phyloP scores from a whole-genome alignment of 768 basidiomycete genomes.

The Boletus rubropictus region DNA sequence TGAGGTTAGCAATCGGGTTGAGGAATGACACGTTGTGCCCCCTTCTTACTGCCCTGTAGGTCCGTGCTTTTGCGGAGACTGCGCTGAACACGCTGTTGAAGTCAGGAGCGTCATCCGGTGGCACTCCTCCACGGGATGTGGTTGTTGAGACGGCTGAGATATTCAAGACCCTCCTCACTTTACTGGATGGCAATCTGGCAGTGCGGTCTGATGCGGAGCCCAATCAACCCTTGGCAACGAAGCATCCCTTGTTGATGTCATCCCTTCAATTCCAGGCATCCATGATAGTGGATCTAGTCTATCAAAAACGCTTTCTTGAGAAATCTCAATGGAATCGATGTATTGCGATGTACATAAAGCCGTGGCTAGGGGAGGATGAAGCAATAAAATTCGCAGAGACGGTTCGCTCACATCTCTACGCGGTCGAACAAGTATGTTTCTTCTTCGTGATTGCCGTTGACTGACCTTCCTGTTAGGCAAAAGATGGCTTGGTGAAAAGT shows the following conservation, averaged over 20 bases:
- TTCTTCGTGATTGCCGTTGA: slow-evolving; percentile 6
- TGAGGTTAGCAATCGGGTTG: slow-evolving; percentile 48
- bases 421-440: slow-evolving; percentile 58
- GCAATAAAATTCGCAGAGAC: slow-evolving; percentile 51
- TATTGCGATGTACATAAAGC: slow-evolving; percentile 61
- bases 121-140: slow-evolving; percentile 68
- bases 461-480: slow-evolving; percentile 42
- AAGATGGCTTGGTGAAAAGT: slow-evolving; percentile 40
- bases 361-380: slow-evolving; percentile 60
- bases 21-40: slow-evolving; percentile 3
- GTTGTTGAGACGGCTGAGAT: slow-evolving; percentile 55
- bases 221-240: slow-evolving; percentile 49
- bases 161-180: slow-evolving; percentile 49
- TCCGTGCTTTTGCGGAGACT: slow-evolving; percentile 86
- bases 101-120: slow-evolving; percentile 75
- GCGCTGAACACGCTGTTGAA: slow-evolving; percentile 76
- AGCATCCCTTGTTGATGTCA: slow-evolving; percentile 50
- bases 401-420: slow-evolving; percentile 67
- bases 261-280: slow-evolving; percentile 69
- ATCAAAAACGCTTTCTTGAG: slow-evolving; percentile 51
- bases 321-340: slow-evolving; percentile 59
- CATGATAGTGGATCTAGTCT: slow-evolving; percentile 72
- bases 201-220: slow-evolving; percentile 37
- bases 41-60: slow-evolving; percentile 36
- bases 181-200: slow-evolving; percentile 47